Evolutionary conservation across 164 flowering plant genomes (phyloP).

Genomic region (Sextonia rubra): DNA sequence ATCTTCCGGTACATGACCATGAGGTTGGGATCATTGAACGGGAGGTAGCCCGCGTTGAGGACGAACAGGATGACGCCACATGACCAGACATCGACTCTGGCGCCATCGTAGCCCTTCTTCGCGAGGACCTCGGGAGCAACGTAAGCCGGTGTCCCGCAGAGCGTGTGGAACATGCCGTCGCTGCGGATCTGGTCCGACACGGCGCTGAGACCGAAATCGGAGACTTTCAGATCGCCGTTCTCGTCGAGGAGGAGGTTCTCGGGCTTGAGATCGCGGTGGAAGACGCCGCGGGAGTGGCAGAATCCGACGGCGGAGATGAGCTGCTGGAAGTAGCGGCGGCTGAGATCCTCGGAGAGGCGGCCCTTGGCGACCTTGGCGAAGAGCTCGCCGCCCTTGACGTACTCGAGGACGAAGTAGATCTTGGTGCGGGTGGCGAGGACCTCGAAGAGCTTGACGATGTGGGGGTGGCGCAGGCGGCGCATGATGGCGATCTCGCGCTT

Average conservation of each 20-base stretch:
- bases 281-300: slow-evolving; percentile 68
- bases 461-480: slow-evolving; percentile 56
- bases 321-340: slow-evolving; percentile 65
- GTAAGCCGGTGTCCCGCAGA: slow-evolving; percentile 74
- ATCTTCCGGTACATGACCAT: slow-evolving; percentile 68
- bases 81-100: slow-evolving; percentile 64
- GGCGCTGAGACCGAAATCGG: slow-evolving; percentile 69
- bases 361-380: slow-evolving; percentile 52
- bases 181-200: slow-evolving; percentile 39
- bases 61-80: slow-evolving; percentile 63
- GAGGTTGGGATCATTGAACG: slow-evolving; percentile 59
- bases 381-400: slow-evolving; percentile 67
- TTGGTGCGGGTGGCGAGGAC: slow-evolving; percentile 62
- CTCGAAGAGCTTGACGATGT: slow-evolving; percentile 54
- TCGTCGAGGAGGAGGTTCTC: slow-evolving; percentile 74
- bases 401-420: slow-evolving; percentile 68
- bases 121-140: slow-evolving; percentile 68
- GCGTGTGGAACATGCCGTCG: slow-evolving; percentile 61
- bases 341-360: slow-evolving; percentile 54
- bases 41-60: slow-evolving; percentile 55
- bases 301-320: slow-evolving; percentile 59
- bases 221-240: slow-evolving; percentile 43
- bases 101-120: slow-evolving; percentile 64
- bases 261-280: slow-evolving; percentile 65
- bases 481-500: slow-evolving; percentile 63